These are phyloP conservation scores for Penicillium sp. DNA, from an alignment of 2,329 filamentous ascomycete species.

Conservation along the genomic window DNA sequence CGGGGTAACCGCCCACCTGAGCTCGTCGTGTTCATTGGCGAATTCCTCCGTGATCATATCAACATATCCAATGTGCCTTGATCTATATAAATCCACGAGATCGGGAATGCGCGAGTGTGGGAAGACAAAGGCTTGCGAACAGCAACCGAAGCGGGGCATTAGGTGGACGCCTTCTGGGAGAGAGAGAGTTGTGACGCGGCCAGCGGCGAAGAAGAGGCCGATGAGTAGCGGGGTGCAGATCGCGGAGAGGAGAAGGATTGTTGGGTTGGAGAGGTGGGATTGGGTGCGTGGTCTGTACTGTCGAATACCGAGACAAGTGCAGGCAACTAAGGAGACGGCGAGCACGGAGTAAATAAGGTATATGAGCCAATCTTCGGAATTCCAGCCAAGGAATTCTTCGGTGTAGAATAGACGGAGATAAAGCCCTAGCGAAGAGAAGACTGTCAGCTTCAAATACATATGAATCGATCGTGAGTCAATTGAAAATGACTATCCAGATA, in stretches of 20 bases:
- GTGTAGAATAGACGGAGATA: slow-evolving; percentile 52
- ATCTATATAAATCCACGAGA: not conserved
- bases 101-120: slow-evolving; percentile 30
- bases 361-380: slow-evolving; percentile 41
- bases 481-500: not conserved
- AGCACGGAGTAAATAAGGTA: slow-evolving; percentile 39
- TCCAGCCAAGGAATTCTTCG: slow-evolving; percentile 49
- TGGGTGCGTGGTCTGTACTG: slow-evolving; percentile 1
- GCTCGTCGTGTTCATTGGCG: slow-evolving; percentile 38
- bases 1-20: slow-evolving; percentile 46
- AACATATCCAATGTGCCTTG: slow-evolving; percentile 34
- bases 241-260: slow-evolving; percentile 27
- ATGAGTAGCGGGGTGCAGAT: slow-evolving; percentile 33
- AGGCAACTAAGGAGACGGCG: not conserved
- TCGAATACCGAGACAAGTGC: slow-evolving; percentile 4
- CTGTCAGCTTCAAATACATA: not conserved
- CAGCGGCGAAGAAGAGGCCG: slow-evolving; percentile 43
- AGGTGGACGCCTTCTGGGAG: slow-evolving; percentile 37
- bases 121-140: slow-evolving; percentile 48
- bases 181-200: slow-evolving; percentile 40
- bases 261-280: slow-evolving; percentile 18
- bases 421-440: slow-evolving; percentile 27
- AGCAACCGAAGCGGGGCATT: slow-evolving; percentile 47
- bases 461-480: not conserved
- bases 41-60: slow-evolving; percentile 46